Conservation (phyloP, 192 early-diverging fungal species). For the Entomortierella parvispora region DNA sequence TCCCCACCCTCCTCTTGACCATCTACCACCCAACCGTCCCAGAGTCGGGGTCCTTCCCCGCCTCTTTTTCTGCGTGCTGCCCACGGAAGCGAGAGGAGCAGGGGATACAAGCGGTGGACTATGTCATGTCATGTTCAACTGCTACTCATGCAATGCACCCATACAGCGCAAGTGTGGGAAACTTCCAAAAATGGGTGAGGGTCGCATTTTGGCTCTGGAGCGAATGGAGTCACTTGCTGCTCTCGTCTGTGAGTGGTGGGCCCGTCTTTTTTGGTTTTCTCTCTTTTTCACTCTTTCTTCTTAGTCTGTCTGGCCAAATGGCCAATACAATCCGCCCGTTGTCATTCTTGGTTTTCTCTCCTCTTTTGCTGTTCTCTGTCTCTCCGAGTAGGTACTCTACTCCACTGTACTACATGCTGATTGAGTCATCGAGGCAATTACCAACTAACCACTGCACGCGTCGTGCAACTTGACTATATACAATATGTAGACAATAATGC, state of each 20-base stretch:
- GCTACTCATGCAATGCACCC: neutral
- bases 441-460: too few species aligned
- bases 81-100: too few species aligned
- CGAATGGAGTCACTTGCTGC: neutral
- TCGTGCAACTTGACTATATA: too few species aligned
- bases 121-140: neutral
- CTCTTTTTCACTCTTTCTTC: neutral
- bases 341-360: too few species aligned
- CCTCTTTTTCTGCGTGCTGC: too few species aligned
- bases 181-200: conserved; percentile 7
- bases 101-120: too few species aligned
- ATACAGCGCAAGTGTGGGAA: conserved; percentile 5
- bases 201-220: neutral
- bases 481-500: too few species aligned
- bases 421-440: too few species aligned
- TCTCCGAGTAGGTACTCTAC: too few species aligned
- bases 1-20: neutral
- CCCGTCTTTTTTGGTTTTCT: neutral
- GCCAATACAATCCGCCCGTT: too few species aligned
- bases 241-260: neutral
- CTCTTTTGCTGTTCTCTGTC: neutral
- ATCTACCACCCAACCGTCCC: neutral
- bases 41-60: neutral
- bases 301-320: too few species aligned
- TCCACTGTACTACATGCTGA: too few species aligned